Evolutionary conservation across 2,329 filamentous ascomycete species (phyloP).

Genomic region (Scedosporium minutisporum): DNA sequence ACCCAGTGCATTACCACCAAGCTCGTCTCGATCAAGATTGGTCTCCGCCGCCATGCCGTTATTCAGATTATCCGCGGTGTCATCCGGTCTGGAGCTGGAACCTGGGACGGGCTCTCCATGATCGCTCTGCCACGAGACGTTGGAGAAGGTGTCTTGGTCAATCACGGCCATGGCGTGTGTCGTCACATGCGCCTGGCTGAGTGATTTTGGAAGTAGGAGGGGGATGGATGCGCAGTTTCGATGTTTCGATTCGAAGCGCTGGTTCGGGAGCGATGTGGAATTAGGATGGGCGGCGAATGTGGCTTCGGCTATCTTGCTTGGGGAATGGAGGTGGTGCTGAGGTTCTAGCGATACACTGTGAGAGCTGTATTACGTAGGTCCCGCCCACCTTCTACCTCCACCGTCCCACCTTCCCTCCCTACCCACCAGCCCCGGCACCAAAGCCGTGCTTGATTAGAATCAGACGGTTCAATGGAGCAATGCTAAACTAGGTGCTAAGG

Average conservation of each 20-base stretch:
- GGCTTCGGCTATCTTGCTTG: background rate
- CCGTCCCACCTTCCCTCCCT: background rate
- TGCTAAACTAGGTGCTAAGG: too few species aligned
- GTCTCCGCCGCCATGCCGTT: background rate
- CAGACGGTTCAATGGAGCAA: too few species aligned
- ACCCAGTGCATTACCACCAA: slow-evolving; percentile 6
- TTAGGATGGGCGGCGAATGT: too few species aligned
- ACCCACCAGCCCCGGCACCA: too few species aligned
- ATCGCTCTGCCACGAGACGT: slow-evolving; percentile 67
- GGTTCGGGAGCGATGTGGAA: too few species aligned
- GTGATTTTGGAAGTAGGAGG: background rate
- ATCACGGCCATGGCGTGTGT: slow-evolving; percentile 29
- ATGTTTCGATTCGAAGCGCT: too few species aligned
- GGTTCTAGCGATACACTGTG: background rate
- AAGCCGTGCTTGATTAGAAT: too few species aligned
- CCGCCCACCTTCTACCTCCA: background rate
- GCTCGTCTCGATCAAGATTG: slow-evolving; percentile 5
- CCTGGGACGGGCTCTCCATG: slow-evolving; percentile 26
- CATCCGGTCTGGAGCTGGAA: background rate
- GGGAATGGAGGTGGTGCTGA: background rate
- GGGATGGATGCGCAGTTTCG: too few species aligned
- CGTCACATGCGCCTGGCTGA: background rate
- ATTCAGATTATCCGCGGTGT: background rate
- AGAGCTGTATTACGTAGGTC: too few species aligned
- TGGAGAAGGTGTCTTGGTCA: slow-evolving; percentile 66